Base-by-base conservation (phyloP, 2,329 filamentous ascomycete genomes). In the Apiospora saccharicola region DNA sequence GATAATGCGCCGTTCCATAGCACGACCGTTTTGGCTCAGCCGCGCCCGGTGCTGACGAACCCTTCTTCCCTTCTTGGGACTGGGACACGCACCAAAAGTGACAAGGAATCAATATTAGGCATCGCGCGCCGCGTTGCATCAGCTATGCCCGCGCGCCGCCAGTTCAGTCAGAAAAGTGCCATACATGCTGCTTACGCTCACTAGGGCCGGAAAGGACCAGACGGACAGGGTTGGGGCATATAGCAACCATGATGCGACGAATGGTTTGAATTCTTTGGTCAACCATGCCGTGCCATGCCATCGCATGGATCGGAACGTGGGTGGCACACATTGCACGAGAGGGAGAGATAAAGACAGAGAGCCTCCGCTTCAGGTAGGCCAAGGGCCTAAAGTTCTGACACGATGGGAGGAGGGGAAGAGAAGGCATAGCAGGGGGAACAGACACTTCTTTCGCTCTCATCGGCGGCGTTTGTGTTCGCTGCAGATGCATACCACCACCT, bases 101-200 rank as follows among this genome's bases (percentile, higher is more conserved):
- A 24, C 49, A 30, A 6, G 24, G 24, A 30, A 53, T 5, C 24
- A 57, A 57, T 22, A 30, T 57, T 57, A 34, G 51, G 51, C 51
- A 13, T 57, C 30, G 53, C 53, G 53, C 53, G 53, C 53, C 53
- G 53, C 53, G 53, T 61, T 61, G 12, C 53, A 37, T 37, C 30
- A 37, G 30, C 53, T 61, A 37, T 30, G 53, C 14, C 30, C 26
- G 8, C 37, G 37, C 37, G 7, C 37, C 53, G 53, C 30, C 26
- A 1, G 53, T 30, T 34, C 53, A 57, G 8, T 34, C 53, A 57
- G 8, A 57, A 57, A 16, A 30, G 24, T 24, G 24, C 24, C 26
- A 57, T 57, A 57, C 51, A 30, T 57, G 51, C 51, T 26, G 16
- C 49, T 30, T 30, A 10, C 24, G 16, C 14, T 57, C 51, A 61